Conservation (phyloP, 129 eudicot species). For the Helichrysum umbraculigerum region DNA sequence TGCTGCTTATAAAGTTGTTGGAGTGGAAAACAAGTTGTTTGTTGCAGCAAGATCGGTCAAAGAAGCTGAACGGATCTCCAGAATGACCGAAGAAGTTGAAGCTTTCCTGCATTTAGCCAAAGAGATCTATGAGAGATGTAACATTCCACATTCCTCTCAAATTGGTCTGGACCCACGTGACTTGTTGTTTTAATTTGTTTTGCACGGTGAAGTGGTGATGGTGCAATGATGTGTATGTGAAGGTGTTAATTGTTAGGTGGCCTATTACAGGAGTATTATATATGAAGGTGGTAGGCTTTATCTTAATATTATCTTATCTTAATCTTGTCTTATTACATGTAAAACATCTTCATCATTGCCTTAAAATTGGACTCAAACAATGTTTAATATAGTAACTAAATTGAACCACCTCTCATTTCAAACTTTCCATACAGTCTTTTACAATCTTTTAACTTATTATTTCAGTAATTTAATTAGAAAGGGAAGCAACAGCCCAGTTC, state of each 20-base stretch:
- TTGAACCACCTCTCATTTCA: too few species aligned
- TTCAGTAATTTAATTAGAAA: too few species aligned
- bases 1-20: slow-evolving; percentile 69
- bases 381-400: too few species aligned
- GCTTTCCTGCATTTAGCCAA: slow-evolving; percentile 47
- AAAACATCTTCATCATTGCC: too few species aligned
- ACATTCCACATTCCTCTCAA: slow-evolving; percentile 1
- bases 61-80: slow-evolving; percentile 67
- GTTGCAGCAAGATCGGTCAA: slow-evolving; percentile 78
- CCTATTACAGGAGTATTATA: not conserved
- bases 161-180: not conserved
- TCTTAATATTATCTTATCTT: too few species aligned
- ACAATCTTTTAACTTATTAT: too few species aligned
- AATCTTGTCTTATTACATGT: too few species aligned
- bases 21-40: slow-evolving; percentile 74
- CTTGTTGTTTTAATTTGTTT: not conserved
- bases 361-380: too few species aligned
- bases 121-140: slow-evolving; percentile 68
- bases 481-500: too few species aligned
- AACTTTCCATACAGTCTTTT: too few species aligned
- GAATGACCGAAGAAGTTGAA: slow-evolving; percentile 74
- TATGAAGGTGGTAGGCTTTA: slow-evolving; percentile 27
- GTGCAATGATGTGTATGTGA: slow-evolving; percentile 11
- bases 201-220: slow-evolving; percentile 50
- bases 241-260: slow-evolving; percentile 28